phyloP scores from a whole-genome alignment of 495 filamentous ascomycete genomes.

The Penicillium steckii region DNA sequence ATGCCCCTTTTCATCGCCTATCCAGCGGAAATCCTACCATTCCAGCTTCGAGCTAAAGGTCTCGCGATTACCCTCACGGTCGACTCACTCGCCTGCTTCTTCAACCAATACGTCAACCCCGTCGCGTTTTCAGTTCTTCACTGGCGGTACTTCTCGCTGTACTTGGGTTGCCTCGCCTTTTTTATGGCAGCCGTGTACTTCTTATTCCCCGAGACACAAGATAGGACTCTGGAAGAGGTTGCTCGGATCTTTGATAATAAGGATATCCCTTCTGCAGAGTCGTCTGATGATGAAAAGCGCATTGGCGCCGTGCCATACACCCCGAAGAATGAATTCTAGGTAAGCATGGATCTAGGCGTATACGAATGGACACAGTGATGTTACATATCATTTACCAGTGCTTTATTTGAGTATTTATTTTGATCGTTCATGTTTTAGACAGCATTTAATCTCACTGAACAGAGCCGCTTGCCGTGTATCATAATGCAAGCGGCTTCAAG shows the following conservation, averaged over 20 bases:
- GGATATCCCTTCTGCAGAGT: neutral
- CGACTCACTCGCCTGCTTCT: constrained; percentile 55
- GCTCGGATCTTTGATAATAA: constrained; percentile 3
- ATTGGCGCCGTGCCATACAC: neutral
- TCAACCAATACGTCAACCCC: constrained; percentile 60
- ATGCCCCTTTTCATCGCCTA: constrained; percentile 63
- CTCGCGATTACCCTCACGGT: constrained; percentile 63
- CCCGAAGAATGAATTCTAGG: neutral
- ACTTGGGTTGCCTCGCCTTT: constrained; percentile 53
- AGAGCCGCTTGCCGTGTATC: neutral
- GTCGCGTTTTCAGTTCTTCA: constrained; percentile 47
- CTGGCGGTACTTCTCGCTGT: constrained; percentile 63
- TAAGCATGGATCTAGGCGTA: neutral
- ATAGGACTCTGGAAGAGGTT: constrained; percentile 7
- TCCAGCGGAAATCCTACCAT: constrained; percentile 65
- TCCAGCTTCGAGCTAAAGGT: constrained; percentile 67
- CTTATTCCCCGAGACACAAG: constrained; percentile 66
- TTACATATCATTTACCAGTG: neutral
- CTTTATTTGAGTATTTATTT: neutral
- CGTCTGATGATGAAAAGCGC: neutral
- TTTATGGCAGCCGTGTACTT: constrained; percentile 61
- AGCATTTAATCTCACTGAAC: neutral
- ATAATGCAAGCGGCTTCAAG: neutral
- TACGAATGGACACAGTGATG: neutral
- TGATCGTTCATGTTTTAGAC: neutral